These are phyloP conservation scores for Pelargonium hybrid DNA, from an alignment of 441 rosid species.

Conservation along the genomic window DNA sequence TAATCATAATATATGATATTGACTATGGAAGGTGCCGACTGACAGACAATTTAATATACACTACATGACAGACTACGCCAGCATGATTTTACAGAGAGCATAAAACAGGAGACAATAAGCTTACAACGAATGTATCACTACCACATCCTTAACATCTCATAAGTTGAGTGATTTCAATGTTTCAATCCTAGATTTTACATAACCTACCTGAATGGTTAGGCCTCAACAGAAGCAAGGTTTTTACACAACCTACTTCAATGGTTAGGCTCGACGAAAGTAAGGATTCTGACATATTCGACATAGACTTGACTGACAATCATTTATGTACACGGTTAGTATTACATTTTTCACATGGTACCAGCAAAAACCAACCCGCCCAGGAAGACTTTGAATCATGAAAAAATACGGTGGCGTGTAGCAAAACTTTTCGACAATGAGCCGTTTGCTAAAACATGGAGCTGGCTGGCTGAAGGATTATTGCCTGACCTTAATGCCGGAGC, in stretches of 20 bases:
- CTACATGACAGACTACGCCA: too few species aligned
- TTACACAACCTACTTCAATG: slow-evolving; percentile 6
- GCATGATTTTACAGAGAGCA: too few species aligned
- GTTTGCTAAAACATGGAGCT: background rate
- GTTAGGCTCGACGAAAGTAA: background rate
- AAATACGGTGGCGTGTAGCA: too few species aligned
- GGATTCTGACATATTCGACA: slow-evolving; percentile 1
- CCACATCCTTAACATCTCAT: background rate
- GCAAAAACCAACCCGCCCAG: too few species aligned
- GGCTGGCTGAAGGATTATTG: background rate
- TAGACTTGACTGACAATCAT: background rate
- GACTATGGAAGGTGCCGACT: background rate
- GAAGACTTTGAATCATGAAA: too few species aligned
- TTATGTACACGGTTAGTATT: background rate
- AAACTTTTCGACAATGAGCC: too few species aligned
- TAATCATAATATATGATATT: background rate
- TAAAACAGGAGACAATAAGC: background rate
- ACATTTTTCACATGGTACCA: background rate
- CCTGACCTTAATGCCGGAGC: slow-evolving; percentile 4
- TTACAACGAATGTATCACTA: background rate
- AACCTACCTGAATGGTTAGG: slow-evolving; percentile 4
- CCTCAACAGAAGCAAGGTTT: slow-evolving; percentile 1
- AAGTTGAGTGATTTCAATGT: too few species aligned
- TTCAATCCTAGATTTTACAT: slow-evolving; percentile 4
- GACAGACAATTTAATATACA: background rate